Evolutionary conservation across 495 filamentous ascomycete species (phyloP).

Genomic region (Paragyromitra xinjiangensis): DNA sequence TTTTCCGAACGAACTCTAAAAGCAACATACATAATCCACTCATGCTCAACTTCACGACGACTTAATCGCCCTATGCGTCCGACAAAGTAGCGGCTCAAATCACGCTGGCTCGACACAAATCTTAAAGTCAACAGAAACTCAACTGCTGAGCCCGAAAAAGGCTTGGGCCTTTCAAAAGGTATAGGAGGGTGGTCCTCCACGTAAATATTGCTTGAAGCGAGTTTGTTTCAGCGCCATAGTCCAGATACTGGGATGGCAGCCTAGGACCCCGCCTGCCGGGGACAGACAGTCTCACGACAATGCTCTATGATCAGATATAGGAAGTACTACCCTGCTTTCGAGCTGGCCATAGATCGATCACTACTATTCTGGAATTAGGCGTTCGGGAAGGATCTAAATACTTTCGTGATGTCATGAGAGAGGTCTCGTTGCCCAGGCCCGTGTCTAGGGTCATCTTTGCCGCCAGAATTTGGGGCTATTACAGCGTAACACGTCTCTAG

Average conservation of each 20-base stretch:
- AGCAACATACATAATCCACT: not conserved
- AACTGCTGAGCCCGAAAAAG: not conserved
- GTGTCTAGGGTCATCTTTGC: not conserved
- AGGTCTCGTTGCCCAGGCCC: not conserved
- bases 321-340: not conserved
- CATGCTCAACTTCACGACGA: not conserved
- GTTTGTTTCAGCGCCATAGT: not conserved
- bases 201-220: conserved; percentile 3
- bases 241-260: not conserved
- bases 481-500: conserved; percentile 5
- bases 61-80: not conserved
- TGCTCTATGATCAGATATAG: not conserved
- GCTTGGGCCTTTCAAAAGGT: not conserved
- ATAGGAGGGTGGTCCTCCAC: conserved; percentile 13
- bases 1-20: not conserved
- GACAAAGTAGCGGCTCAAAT: not conserved
- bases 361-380: not conserved
- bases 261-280: not conserved
- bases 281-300: not conserved
- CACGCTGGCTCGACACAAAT: conserved; percentile 17
- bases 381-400: not conserved
- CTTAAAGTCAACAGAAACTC: not conserved
- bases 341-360: conserved; percentile 2
- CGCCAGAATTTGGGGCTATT: not conserved
- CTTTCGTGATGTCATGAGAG: not conserved